Evolutionary conservation across 75 land plant species (phyloP).

Genomic region (Adiantum capillusveneris): DNA sequence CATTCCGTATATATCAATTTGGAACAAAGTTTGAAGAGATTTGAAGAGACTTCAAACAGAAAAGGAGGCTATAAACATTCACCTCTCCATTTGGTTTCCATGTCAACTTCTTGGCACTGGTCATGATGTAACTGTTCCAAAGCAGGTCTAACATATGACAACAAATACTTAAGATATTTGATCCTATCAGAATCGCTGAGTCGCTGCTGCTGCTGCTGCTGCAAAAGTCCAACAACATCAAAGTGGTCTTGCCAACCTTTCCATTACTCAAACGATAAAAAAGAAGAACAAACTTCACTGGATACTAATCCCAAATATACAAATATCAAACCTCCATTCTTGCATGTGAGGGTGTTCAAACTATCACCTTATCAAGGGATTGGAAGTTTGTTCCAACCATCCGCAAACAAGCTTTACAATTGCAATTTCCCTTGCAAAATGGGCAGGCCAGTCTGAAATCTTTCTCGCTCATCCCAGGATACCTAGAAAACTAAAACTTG

Average conservation of each 20-base stretch:
- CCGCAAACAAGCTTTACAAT: conserved; percentile 54
- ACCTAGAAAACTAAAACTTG: conserved; percentile 36
- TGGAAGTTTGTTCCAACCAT: conserved; percentile 1
- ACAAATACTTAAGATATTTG: conserved; percentile 13
- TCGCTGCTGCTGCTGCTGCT: conserved; percentile 13
- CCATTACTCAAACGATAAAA: too few relatives aligned
- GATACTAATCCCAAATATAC: too few relatives aligned
- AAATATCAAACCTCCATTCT: too few relatives aligned
- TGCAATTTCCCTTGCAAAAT: conserved; percentile 63
- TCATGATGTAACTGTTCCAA: conserved; percentile 20
- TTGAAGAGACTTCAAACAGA: background rate
- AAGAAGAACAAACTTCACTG: too few relatives aligned
- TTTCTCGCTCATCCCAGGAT: conserved; percentile 39
- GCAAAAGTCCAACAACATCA: too few relatives aligned
- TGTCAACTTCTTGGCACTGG: conserved; percentile 24
- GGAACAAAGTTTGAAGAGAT: too few relatives aligned
- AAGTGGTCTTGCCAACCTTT: too few relatives aligned
- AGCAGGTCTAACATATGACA: conserved; percentile 20
- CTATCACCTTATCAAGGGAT: background rate
- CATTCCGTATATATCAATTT: background rate
- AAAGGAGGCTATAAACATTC: background rate
- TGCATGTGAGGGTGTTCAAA: too few relatives aligned
- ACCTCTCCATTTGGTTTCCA: conserved; percentile 26
- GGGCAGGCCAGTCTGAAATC: conserved; percentile 59
- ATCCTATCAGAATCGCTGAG: conserved; percentile 10